Evolutionary conservation across 2,329 filamentous ascomycete species (phyloP).

Genomic region (Xylariaceae sp.): DNA sequence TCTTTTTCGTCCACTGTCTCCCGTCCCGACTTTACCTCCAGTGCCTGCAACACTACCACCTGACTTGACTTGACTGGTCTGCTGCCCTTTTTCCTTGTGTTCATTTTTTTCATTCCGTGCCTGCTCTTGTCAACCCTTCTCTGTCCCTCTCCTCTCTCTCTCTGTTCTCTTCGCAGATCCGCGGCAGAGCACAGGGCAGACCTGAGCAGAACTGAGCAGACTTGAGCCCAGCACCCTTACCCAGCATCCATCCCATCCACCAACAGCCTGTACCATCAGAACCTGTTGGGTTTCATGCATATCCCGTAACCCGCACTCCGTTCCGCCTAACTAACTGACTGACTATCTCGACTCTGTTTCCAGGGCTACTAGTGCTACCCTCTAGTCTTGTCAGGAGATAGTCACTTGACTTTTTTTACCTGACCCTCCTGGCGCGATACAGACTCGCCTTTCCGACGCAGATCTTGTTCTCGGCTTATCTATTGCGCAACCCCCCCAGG

Average conservation of each 20-base stretch:
- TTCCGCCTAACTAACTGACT: neutral
- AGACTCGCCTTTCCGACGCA: conserved; percentile 5
- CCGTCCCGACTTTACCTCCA: conserved; percentile 1
- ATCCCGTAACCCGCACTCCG: neutral
- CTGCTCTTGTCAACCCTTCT: neutral
- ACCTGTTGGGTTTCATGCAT: conserved; percentile 8
- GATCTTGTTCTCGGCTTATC: conserved; percentile 1
- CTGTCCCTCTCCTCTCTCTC: neutral
- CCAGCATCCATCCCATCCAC: neutral
- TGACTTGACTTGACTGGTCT: neutral
- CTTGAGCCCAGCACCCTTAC: neutral
- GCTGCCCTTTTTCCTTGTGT: conserved; percentile 1
- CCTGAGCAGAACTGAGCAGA: no score
- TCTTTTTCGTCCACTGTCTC: neutral
- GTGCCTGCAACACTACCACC: conserved; percentile 2
- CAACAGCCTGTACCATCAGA: neutral
- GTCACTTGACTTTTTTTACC: conserved; percentile 11
- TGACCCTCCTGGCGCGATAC: conserved; percentile 15
- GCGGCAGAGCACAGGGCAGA: no score
- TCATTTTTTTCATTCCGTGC: neutral
- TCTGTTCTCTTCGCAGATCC: no score
- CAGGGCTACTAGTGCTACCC: neutral
- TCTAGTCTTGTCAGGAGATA: conserved; percentile 11
- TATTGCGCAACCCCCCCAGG: conserved; percentile 4
- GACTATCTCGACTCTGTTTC: conserved; percentile 4